A percentile compares a stretch with the other conserved stretches of the same genome.
Evolutionary conservation across 441 rosid genomes (phyloP).

Genomic region (Adansonia grandidieri): DNA sequence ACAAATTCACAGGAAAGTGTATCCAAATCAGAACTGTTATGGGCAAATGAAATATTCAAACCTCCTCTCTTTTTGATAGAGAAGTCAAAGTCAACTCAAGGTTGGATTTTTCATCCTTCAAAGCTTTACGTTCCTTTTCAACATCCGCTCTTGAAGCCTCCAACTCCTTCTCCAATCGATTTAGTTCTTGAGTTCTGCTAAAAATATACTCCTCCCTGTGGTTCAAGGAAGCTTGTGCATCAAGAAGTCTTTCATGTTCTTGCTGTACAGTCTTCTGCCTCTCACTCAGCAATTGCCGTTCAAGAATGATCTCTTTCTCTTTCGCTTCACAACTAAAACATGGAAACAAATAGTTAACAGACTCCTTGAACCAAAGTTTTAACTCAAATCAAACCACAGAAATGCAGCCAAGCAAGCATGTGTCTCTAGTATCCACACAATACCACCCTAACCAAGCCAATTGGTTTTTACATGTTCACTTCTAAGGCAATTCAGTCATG

Average conservation of each 20-base stretch:
- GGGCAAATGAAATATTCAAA: conserved; percentile 27
- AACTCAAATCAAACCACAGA: conserved; percentile 21
- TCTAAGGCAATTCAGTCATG: not conserved
- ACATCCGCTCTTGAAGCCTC: conserved; percentile 55
- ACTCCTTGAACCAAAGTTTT: conserved; percentile 18
- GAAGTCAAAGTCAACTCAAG: conserved; percentile 57
- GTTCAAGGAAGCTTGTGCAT: conserved; percentile 72
- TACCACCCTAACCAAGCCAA: not conserved
- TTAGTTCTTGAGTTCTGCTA: conserved; percentile 66
- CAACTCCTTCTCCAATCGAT: conserved; percentile 57
- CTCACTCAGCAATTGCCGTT: conserved; percentile 72
- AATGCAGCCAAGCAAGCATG: not conserved
- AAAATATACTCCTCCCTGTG: conserved; percentile 85
- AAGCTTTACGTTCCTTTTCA: conserved; percentile 57
- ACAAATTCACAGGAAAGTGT: not conserved
- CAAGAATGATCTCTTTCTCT: conserved; percentile 67
- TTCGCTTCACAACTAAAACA: conserved; percentile 73
- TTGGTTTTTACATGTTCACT: not conserved
- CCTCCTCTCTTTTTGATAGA: conserved; percentile 76
- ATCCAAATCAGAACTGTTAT: not conserved
- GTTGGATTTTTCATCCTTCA: conserved; percentile 59
- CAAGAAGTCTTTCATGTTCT: conserved; percentile 79
- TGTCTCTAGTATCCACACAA: not conserved
- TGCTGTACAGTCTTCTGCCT: conserved; percentile 73
- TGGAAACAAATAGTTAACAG: conserved; percentile 22